These are phyloP conservation scores for Scleroderma bovista DNA, from an alignment of 768 basidiomycete species.

Conservation along the genomic window DNA sequence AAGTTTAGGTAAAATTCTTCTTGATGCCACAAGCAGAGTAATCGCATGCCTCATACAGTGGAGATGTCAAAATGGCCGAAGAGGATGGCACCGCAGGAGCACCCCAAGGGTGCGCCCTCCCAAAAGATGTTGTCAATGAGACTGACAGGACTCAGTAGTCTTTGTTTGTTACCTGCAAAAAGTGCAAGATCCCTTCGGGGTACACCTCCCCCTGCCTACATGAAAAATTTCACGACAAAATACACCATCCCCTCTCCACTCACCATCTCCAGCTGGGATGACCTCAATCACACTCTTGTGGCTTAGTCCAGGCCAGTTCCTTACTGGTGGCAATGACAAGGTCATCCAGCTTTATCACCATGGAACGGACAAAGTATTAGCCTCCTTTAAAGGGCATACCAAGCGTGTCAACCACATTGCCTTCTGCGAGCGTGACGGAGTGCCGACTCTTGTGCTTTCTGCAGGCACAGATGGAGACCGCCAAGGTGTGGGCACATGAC, in stretches of 20 bases:
- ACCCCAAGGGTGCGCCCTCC: slow-evolving; percentile 56
- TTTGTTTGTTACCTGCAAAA: slow-evolving; percentile 84
- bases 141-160: slow-evolving; percentile 64
- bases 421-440: slow-evolving; percentile 71
- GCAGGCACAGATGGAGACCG: slow-evolving; percentile 91
- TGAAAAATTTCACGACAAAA: slow-evolving; percentile 63
- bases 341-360: slow-evolving; percentile 93
- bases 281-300: slow-evolving; percentile 78
- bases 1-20: slow-evolving; percentile 98
- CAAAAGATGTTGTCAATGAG: slow-evolving; percentile 52
- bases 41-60: slow-evolving; percentile 80
- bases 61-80: slow-evolving; percentile 85
- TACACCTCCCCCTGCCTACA: slow-evolving; percentile 65
- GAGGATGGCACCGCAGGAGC: slow-evolving; percentile 29
- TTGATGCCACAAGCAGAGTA: slow-evolving; percentile 94
- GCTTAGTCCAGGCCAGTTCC: slow-evolving; percentile 63
- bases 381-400: slow-evolving; percentile 91
- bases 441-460: slow-evolving; percentile 72
- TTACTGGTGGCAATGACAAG: slow-evolving; percentile 95
- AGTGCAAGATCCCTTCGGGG: slow-evolving; percentile 79
- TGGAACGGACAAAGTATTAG: slow-evolving; percentile 80
- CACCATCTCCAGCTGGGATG: slow-evolving; percentile 88
- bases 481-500: slow-evolving; percentile 86
- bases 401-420: slow-evolving; percentile 91
- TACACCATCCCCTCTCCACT: slow-evolving; percentile 88